A percentile compares a stretch with the other conserved stretches of the same genome.
These are phyloP conservation scores for Coffea canephora DNA, from an alignment of 257 asterid genomes.

Conservation along the genomic window DNA sequence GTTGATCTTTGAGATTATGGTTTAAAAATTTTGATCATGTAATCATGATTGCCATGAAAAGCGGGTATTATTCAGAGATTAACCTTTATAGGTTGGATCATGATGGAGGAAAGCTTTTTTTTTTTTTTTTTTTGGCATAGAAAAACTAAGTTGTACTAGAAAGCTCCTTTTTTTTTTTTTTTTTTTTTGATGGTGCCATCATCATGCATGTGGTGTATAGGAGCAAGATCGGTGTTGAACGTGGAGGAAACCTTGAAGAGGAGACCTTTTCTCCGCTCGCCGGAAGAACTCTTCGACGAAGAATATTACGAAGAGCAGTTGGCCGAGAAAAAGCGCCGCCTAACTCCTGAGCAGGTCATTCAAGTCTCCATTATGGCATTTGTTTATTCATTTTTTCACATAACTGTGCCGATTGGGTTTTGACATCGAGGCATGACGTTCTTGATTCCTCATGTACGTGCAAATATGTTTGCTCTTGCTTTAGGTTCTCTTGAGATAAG, in stretches of 20 bases:
- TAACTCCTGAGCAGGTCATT: conserved; percentile 81
- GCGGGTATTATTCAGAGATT: not conserved
- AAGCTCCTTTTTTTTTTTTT: not conserved
- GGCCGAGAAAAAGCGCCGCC: conserved; percentile 98
- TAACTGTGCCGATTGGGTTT: not conserved
- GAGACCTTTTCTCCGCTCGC: conserved; percentile 75
- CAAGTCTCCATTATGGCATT: not conserved
- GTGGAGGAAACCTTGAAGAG: conserved; percentile 70
- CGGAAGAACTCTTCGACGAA: conserved; percentile 75
- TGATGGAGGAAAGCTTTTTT: not conserved
- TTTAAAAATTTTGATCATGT: not conserved
- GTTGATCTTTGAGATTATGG: too few relatives aligned
- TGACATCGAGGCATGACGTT: not conserved
- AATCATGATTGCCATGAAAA: conserved; percentile 2
- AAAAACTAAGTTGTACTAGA: not conserved
- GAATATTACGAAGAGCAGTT: conserved; percentile 89
- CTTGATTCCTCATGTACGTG: not conserved
- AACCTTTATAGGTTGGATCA: not conserved
- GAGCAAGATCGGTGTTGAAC: conserved; percentile 61
- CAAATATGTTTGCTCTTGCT: not conserved
- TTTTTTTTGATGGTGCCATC: not conserved
- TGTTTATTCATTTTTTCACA: not conserved
- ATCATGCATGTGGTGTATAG: conserved; percentile 19
- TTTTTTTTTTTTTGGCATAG: not conserved
- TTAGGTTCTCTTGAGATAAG: conserved; percentile 10